These are phyloP conservation scores for Aspergillus arachidicola DNA, from an alignment of 2,329 filamentous ascomycete species.

Conservation along the genomic window DNA sequence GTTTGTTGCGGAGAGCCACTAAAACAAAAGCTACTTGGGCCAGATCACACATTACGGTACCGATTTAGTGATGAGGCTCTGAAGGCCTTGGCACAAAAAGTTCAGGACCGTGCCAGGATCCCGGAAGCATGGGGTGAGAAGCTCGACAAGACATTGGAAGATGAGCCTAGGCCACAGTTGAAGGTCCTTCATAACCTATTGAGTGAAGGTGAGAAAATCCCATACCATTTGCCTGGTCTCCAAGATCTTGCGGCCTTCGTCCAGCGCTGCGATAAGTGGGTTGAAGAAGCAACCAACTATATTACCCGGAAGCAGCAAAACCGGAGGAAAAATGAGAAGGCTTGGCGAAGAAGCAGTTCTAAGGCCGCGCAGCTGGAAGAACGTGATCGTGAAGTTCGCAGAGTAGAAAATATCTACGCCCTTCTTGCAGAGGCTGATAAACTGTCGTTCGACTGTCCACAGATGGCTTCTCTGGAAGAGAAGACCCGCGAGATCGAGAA, in stretches of 20 bases:
- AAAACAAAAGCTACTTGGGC: constrained; percentile 67
- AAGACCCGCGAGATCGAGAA: constrained; percentile 80
- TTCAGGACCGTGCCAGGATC: constrained; percentile 80
- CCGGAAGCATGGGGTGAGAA: constrained; percentile 92
- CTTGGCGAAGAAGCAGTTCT: constrained; percentile 71
- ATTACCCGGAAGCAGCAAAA: constrained; percentile 97
- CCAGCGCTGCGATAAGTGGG: constrained; percentile 95
- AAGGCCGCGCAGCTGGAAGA: constrained; percentile 85
- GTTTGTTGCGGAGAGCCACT: constrained; percentile 76
- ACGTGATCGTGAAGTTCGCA: constrained; percentile 78
- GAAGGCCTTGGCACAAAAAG: constrained; percentile 67
- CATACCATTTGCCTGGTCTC: constrained; percentile 82
- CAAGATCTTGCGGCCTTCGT: constrained; percentile 84
- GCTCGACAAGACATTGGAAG: constrained; percentile 79
- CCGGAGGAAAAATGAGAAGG: constrained; percentile 89
- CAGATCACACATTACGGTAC: constrained; percentile 74
- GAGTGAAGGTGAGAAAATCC: constrained; percentile 93
- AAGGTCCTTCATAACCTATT: constrained; percentile 83
- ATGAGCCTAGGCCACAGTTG: constrained; percentile 80
- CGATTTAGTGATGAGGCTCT: constrained; percentile 76
- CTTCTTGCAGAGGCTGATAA: constrained; percentile 81
- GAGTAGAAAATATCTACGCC: constrained; percentile 83
- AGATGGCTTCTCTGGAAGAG: constrained; percentile 83
- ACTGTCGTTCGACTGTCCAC: constrained; percentile 89
- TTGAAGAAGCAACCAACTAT: constrained; percentile 94